Base-by-base conservation (phyloP, 306 rosid genomes). In the Sophora flavescens region DNA sequence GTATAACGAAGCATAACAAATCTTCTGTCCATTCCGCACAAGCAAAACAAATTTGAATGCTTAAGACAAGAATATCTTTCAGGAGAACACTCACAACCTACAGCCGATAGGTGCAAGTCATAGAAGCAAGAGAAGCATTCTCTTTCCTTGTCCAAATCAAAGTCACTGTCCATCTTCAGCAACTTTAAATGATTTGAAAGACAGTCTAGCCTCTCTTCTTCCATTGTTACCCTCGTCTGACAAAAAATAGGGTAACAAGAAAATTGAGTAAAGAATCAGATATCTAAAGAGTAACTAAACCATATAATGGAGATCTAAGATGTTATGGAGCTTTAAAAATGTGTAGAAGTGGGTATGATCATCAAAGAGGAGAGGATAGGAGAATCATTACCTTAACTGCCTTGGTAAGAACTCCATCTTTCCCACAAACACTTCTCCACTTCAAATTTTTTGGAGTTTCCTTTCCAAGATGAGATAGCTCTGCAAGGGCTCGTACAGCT, bases 51-150 rank as follows among this genome's bases (percentile, higher is more conserved):
- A 59, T 76, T 86, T 74, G 89, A 82, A 76, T 94, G 98, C 70
- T 80, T 85, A 63, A 94, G 93, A 76, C 98, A 94, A 76, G 98
- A 90, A 80, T 78, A 94, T 72, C 73, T 82, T 53, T 86, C 85
- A 12, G 89, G 97, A 52, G 98, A 91, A 83, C 98, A 94, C 75
- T 86, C 77, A 81, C 98, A 91, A 64, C 93, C 80, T 12, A 83
- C 81, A 17, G 94, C 96, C 69, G 97, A 91, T 70, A 91, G 79
- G 79, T 94, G 90, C 72, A 94, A 85, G 85, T 94, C 98, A 66
- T 91, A 94, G 84, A 86, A 91, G 88, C 98, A 94, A 70, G 88
- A 81, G 80, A 77, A 90, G 52, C 98, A 94, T 74, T 94, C 98
- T 88, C 96, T 91, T 77, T 94, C 98, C 39, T 77, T 81, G 60